phyloP scores from a whole-genome alignment of 2,329 filamentous ascomycete genomes.

The Raffaelea ambrosiae region DNA sequence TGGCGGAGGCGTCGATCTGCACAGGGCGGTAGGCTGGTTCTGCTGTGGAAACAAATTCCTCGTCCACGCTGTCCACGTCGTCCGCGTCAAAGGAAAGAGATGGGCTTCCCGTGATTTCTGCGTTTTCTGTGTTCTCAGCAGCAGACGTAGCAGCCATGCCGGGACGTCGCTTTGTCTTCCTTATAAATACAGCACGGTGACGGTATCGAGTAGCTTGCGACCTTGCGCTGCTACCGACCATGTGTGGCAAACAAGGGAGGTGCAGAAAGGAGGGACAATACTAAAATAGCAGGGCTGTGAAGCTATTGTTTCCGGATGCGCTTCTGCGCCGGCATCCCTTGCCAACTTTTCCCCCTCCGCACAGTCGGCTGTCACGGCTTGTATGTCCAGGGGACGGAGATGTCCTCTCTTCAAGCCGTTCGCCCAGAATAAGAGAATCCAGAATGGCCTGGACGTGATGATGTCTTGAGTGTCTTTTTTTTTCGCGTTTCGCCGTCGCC shows the following conservation, averaged over 20 bases:
- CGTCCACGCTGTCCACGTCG: not conserved
- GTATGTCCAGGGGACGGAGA: no score
- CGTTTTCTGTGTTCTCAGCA: not conserved
- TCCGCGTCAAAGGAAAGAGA: no score
- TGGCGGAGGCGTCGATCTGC: constrained; percentile 7
- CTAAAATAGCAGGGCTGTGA: constrained; percentile 10
- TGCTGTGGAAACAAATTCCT: constrained; percentile 6
- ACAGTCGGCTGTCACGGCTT: no score
- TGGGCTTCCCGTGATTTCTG: no score
- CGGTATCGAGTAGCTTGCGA: constrained; percentile 9
- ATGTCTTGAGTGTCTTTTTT: no score
- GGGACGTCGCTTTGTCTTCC: constrained; percentile 9
- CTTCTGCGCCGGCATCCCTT: no score
- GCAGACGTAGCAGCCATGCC: constrained; percentile 6
- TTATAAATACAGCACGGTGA: constrained; percentile 15
- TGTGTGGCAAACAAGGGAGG: constrained; percentile 4
- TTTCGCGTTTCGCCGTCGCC: no score
- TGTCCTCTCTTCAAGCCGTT: no score
- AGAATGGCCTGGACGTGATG: no score
- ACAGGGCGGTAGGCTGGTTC: not conserved
- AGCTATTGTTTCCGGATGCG: not conserved
- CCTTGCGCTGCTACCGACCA: constrained; percentile 8
- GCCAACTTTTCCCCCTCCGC: no score
- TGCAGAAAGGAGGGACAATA: not conserved
- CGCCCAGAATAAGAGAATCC: no score